Evolutionary conservation across 116 monocot genomes (phyloP), one percentile per base, ranked within the genome.

Genomic region (Zostera marina): DNA sequence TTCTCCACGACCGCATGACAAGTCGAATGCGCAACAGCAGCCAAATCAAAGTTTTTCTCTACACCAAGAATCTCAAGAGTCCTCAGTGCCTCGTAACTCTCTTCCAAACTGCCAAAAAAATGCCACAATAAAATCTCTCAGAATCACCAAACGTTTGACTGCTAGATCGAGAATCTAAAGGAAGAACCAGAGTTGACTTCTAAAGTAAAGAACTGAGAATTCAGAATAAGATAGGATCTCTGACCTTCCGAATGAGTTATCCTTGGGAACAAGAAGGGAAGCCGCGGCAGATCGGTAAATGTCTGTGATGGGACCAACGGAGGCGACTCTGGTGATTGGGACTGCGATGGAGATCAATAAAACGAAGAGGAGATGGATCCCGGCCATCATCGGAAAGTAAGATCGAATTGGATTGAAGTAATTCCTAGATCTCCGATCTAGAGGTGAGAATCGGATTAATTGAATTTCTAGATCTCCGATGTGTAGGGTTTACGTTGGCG

Each of bases 41-140:
- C 72, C 15, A 58, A 22, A 48, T 76, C 73, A 23, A 46, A 58
- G 56, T 22, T 53, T 15, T 66, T 71, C 14, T 79, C 77, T 16
- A 81, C 1, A 41, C 72, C 80, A 25, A 94, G 82, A 69, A 88
- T 79, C 76, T 88, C 76, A 61, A 84, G 71, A n/a, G 84, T 81
- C 64, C 73, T 84, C 20, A 94, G 17, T 52, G 82, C 84, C 75
- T 88, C 77, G 22, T 84, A 94, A 13, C 75, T 80, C 53, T 82
- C 79, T 68, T 94, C 84, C 57, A 94, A 78, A 65, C 93, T 93
- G 88, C 13, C 74, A 7, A 60, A 74, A 9, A 42, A 11, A 56
- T 40, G 40, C 3, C 40, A 9, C 16, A 38, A 32, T 15, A 15
- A 13, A 15, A 26, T 5, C 56, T 8, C 26, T 16, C 2, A 17